Base-by-base conservation (phyloP, 2,329 filamentous ascomycete species). In the Ophiostoma ips region DNA sequence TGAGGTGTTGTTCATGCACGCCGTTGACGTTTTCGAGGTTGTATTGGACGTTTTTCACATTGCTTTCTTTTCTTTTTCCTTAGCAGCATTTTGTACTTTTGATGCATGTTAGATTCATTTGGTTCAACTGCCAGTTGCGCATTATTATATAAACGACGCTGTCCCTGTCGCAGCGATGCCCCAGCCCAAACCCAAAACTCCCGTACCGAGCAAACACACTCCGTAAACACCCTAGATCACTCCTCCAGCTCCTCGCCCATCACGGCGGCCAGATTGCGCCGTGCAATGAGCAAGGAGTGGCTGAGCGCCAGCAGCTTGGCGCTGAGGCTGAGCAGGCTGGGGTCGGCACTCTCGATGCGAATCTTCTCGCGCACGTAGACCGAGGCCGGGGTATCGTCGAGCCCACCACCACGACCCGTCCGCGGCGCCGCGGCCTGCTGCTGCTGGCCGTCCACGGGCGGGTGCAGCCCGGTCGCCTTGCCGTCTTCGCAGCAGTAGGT, bases 341-440 rank as follows among this genome's bases (percentile, higher is more conserved):
- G 90, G 63, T 96, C 89, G 50, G 88, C 86, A 59, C 80, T 90
- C 64, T 95, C 89, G 2, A 95, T 83, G 37, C 84, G 75, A 5
- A 95, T 77, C 68, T 95, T 95, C 63, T 95, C 90, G 57, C 83
- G 80, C 43, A 96, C 90, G 55, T 79, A 83, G 3, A 95, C 88
- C 54, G 92, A 80, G 3, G 79, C 73, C 5, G 77, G 76, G 13
- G 68, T 70, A n/a, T 56, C 49, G 5, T 33, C 64, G 72, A 31
- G 12, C 16, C 9, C 16, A 12, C 33, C 15, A 9, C 33, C 12
- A 1, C 6, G 30, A 13, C 13, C 36, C 51, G 52, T n/a, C n/a
- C n/a, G n/a, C n/a, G n/a, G n/a, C n/a, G n/a, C n/a, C n/a, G n/a
- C n/a, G n/a, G n/a, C n/a, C n/a, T n/a, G n/a, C n/a, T n/a, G n/a